Conservation (phyloP, 176 grass and related monocot genomes). For the Oryza meyeriana region DNA sequence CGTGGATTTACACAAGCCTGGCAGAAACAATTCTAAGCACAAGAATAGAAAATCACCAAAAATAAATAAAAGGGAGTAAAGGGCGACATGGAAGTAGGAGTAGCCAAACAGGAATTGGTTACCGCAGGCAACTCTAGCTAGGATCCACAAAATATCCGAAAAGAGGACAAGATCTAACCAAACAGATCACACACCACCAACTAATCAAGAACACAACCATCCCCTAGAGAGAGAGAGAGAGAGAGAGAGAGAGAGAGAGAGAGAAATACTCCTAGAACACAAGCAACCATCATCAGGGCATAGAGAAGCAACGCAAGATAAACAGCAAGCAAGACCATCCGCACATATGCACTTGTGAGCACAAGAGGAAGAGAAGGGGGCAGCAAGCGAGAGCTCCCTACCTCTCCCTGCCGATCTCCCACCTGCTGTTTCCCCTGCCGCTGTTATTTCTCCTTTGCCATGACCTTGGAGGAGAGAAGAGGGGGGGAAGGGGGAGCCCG, state of each 20-base stretch:
- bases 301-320: neutral
- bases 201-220: neutral
- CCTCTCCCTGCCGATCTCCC: constrained; percentile 23
- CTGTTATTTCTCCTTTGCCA: constrained; percentile 30
- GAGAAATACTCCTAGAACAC: neutral
- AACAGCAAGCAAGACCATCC: constrained; percentile 6
- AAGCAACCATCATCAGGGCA: neutral
- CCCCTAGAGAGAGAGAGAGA: neutral
- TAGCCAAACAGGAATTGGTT: constrained; percentile 39
- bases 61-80: neutral
- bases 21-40: neutral
- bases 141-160: neutral
- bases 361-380: neutral
- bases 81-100: neutral
- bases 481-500: neutral
- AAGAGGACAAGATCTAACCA: neutral
- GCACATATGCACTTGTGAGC: neutral
- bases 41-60: neutral
- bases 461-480: constrained; percentile 29
- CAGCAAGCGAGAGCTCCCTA: constrained; percentile 38
- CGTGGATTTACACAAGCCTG: neutral
- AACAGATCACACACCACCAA: neutral
- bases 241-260: neutral
- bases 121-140: neutral
- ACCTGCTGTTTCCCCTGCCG: constrained; percentile 33